Base-by-base conservation (phyloP, 1,139 yeast species). In the Schizosaccharomyces versatilis region DNA sequence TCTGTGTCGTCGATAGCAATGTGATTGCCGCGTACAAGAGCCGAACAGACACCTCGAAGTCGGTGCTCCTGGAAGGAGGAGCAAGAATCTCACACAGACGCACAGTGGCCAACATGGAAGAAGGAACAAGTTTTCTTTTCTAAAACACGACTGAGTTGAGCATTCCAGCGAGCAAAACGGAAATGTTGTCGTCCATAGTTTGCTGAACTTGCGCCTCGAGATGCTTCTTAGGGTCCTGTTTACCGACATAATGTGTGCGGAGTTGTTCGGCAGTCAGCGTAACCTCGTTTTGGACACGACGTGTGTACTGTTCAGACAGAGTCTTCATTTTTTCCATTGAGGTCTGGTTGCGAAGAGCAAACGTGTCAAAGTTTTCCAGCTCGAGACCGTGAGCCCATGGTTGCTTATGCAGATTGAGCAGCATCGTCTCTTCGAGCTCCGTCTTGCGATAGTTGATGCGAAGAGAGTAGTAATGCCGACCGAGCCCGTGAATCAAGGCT, bases 141-240 rank as follows among this genome's bases (percentile, higher is more conserved):
- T 65, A 64, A 60, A 70, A 70, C 15, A 71, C 67, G 17, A 84
- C 80, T 54, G 93, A 80, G 67, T 90, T 90, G 54, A 90, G 86
- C 67, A 83, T 84, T 55, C 95, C 84, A 17, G 95, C 84, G 64
- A 88, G 73, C 62, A 90, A 76, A 47, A 94, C 79, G 12, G 85
- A 85, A 55, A 90, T 80, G 66, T 90, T 93, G 55, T 85, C 94
- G 68, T 90, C 98, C 63, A 93, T 78, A 56, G 86, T 73, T 60
- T 73, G 72, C 60, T 84, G 94, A 12, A 95, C 94, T 1, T 94
- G 83, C 61, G 85, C 96, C 53, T 83, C 77, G 64, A 93, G 74
- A 71, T 93, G 99, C 71, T 90, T 90, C 78, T 93, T 93, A 53
- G 98, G 99, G 68, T 93, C 98, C 69, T 90, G 96, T 67, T 86